Evolutionary conservation across 176 grass and related monocot genomes (phyloP), one percentile per base, ranked within the genome.

Genomic region (Phyllostachys edulis): DNA sequence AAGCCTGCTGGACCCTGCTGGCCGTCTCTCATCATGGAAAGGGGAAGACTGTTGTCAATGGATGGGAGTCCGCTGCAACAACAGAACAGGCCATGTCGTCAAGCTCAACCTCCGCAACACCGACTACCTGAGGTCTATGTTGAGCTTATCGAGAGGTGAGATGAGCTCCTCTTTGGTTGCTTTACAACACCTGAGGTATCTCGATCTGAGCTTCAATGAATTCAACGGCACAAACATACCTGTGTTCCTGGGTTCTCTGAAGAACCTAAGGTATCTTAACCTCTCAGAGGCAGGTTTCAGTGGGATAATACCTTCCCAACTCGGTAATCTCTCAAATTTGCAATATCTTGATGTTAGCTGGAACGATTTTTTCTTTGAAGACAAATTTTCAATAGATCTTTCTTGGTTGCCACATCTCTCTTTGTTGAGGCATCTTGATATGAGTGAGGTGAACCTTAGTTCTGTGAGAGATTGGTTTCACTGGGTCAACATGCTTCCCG

Each of bases 261-360:
- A 57, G 9, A 57, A 41, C 3, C 23, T 92, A 56, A 83, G 27
- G 21, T 89, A 92, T 50, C 86, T 86, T 9, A 70, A 89, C 78
- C 65, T 92, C 20, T 78, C 71, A 9, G 0, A 0, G 0, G 12
- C 77, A 7, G 0, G 2, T 11, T 86, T 92, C 29, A 0, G 2
- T 46, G 86, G 77, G 4, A 54, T 0, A 11, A 63, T 92, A 69
- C 90, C 86, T 51, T 79, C 77, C 12, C 80, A 85, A 7, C 54
- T 88, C 0, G 86, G 90, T 23, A 92, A 92, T 5, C 86, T 88
- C 51, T 78, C 87, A 5, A 72, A 72, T 2, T 76, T 90, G 27
- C 42, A 72, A 37, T 26, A 65, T 32, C 70, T 90, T 74, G 72
- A 86, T 87, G 29, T 87, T 24, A 37, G 11, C 3, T 11, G 44